Conservation (phyloP, 2,329 filamentous ascomycete species). For the Pseudomassariella vexata region DNA sequence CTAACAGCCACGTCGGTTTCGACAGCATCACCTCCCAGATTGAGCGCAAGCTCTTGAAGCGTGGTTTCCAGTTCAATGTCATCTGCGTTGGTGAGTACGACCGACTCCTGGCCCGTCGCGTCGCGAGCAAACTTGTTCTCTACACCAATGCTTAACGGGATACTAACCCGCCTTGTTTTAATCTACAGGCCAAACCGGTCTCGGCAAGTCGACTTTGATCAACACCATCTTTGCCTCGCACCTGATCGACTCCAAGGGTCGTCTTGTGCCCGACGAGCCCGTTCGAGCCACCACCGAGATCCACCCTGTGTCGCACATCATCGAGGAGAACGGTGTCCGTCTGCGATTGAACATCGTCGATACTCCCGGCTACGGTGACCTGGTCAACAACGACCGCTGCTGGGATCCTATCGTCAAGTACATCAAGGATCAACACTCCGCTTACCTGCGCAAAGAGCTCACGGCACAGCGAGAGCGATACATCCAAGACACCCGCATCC, state of each 20-base stretch:
- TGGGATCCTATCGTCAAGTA: constrained; percentile 99
- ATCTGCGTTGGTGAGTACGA: constrained; percentile 88
- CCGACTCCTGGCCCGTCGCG: no score
- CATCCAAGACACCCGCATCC: constrained; percentile 97
- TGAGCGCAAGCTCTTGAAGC: constrained; percentile 98
- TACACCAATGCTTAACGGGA: constrained; percentile 6
- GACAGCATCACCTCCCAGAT: constrained; percentile 99
- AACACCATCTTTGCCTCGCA: constrained; percentile 99
- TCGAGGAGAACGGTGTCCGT: constrained; percentile 98
- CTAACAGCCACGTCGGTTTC: constrained; percentile 98
- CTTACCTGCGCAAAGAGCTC: constrained; percentile 98
- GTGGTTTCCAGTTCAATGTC: constrained; percentile 99
- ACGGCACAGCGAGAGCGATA: constrained; percentile 98
- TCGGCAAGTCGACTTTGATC: constrained; percentile 98
- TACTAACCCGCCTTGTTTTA: constrained; percentile 27
- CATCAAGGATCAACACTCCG: constrained; percentile 99
- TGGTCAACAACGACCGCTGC: constrained; percentile 99
- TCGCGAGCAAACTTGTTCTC: no score
- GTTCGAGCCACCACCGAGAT: constrained; percentile 97
- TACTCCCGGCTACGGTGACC: constrained; percentile 94
- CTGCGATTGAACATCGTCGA: constrained; percentile 98
- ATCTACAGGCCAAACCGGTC: constrained; percentile 81
- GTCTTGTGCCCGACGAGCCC: constrained; percentile 84
- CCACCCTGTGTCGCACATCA: constrained; percentile 94
- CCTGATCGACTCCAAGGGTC: constrained; percentile 97